phyloP scores from a whole-genome alignment of 257 asterid genomes.

The Petunia axillaris region DNA sequence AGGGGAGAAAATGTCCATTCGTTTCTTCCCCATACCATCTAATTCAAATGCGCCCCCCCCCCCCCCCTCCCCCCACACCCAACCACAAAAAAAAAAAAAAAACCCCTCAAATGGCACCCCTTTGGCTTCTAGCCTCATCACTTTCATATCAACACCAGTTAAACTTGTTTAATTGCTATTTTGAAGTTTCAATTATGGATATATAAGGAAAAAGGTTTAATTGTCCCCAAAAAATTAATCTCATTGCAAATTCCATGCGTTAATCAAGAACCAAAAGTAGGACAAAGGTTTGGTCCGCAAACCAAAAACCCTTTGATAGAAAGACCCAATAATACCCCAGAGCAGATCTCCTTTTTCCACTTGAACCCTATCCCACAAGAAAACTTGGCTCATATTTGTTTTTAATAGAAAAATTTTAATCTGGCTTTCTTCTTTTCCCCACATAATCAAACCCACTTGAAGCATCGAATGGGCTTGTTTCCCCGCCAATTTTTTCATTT shows the following conservation, averaged over 20 bases:
- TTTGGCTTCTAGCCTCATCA: not conserved
- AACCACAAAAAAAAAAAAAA: too few relatives aligned
- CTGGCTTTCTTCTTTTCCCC: not conserved
- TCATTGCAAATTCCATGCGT: slow-evolving; percentile 4
- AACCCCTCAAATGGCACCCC: not conserved
- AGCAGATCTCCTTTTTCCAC: not conserved
- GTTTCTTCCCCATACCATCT: not conserved
- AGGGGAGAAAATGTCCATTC: not conserved
- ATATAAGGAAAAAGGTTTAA: not conserved
- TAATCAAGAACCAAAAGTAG: not conserved
- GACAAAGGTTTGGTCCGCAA: slow-evolving; percentile 12
- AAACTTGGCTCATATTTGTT: not conserved
- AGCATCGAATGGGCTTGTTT: not conserved
- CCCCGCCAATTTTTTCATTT: not conserved
- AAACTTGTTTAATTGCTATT: not conserved
- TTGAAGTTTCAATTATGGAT: not conserved
- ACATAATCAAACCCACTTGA: slow-evolving; percentile 18
- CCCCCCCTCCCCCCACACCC: not conserved
- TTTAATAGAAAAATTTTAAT: not conserved
- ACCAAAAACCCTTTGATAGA: slow-evolving; percentile 6
- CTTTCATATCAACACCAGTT: not conserved
- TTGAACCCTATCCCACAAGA: slow-evolving; percentile 10
- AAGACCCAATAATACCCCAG: slow-evolving; percentile 1
- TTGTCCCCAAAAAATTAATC: not conserved
- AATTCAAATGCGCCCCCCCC: not conserved